phyloP scores from a whole-genome alignment of 2,329 filamentous ascomycete genomes.

The Dactylonectria macrodidyma region DNA sequence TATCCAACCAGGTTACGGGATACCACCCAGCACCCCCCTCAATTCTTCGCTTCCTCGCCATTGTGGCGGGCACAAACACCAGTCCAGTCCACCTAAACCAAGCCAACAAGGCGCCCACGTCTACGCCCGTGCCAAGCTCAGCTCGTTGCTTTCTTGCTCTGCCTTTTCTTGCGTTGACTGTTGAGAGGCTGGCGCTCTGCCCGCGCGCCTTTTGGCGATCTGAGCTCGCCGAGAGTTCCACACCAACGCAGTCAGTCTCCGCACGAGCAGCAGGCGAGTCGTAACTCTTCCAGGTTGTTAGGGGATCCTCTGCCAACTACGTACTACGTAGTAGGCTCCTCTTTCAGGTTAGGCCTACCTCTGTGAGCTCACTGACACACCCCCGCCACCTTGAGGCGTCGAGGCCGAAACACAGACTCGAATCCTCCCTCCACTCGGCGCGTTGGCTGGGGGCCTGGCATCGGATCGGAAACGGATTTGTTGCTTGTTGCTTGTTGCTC shows the following conservation, averaged over 20 bases:
- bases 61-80: background rate
- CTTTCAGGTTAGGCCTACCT: slow-evolving; percentile 30
- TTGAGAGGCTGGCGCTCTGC: slow-evolving; percentile 40
- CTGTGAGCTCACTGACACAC: slow-evolving; percentile 40
- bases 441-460: slow-evolving; percentile 9
- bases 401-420: slow-evolving; percentile 33
- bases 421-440: slow-evolving; percentile 36
- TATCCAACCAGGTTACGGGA: slow-evolving; percentile 3
- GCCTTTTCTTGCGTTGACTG: slow-evolving; percentile 14
- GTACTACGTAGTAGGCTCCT: slow-evolving; percentile 7
- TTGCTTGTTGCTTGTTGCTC: background rate
- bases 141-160: background rate
- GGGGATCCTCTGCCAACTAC: slow-evolving; percentile 22
- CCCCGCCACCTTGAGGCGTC: slow-evolving; percentile 27
- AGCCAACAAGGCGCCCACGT: background rate
- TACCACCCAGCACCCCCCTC: slow-evolving; percentile 2
- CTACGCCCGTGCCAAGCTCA: slow-evolving; percentile 21
- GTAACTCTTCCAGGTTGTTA: slow-evolving; percentile 34
- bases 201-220: slow-evolving; percentile 39
- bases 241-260: slow-evolving; percentile 11
- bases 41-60: slow-evolving; percentile 2
- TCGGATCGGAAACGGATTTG: slow-evolving; percentile 6
- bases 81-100: slow-evolving; percentile 14
- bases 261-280: slow-evolving; percentile 4
- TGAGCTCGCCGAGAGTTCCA: slow-evolving; percentile 27